Conservation (phyloP, 106 monocot species). For the Dendrobium catenatum region DNA sequence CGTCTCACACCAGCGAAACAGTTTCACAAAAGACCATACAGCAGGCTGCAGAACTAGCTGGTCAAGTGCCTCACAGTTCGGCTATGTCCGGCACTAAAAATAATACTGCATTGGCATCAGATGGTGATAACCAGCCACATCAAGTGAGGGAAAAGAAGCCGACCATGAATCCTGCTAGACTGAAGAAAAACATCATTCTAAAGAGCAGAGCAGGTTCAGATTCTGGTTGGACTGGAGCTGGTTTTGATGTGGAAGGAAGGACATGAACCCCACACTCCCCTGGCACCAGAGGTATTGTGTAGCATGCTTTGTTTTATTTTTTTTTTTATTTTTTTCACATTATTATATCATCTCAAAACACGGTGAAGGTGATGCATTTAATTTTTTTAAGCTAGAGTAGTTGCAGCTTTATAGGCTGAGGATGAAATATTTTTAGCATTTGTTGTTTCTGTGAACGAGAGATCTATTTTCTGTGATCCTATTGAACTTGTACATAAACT, state of each 20-base stretch:
- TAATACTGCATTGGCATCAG: neutral
- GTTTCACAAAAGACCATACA: conserved; percentile 14
- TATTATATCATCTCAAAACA: neutral
- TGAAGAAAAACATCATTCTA: conserved; percentile 44
- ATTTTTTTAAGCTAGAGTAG: no score
- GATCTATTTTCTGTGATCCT: neutral
- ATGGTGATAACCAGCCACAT: conserved; percentile 17
- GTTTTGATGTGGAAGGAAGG: conserved; percentile 76
- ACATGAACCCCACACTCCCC: neutral
- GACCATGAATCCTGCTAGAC: conserved; percentile 42
- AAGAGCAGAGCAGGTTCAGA: conserved; percentile 65
- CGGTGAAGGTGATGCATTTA: no score
- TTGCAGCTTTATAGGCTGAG: no score
- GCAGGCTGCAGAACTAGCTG: conserved; percentile 16
- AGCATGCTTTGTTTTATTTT: neutral
- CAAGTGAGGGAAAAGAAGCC: conserved; percentile 53
- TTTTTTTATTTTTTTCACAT: neutral
- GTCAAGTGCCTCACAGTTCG: conserved; percentile 4
- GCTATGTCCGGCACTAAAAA: conserved; percentile 10
- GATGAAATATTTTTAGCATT: neutral
- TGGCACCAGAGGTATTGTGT: neutral
- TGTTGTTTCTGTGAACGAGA: neutral
- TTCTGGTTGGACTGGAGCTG: conserved; percentile 97
- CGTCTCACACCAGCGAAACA: conserved; percentile 10
- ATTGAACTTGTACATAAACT: neutral